Evolutionary conservation across 2,329 filamentous ascomycete genomes (phyloP).

Genomic region (Lachnellula suecica): DNA sequence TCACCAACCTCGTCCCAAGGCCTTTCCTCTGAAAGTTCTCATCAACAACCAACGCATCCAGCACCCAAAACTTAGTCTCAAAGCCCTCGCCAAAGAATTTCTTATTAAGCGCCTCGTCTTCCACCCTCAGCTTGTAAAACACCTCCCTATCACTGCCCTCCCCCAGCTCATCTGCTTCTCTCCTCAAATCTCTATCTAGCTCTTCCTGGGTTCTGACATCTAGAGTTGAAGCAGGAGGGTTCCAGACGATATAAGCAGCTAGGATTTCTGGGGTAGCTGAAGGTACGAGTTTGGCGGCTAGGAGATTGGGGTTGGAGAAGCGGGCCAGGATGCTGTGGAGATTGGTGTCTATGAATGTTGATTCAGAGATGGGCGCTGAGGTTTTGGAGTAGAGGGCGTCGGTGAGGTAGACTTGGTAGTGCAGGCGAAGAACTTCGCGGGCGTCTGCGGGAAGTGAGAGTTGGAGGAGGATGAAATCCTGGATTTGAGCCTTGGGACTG

Average conservation of each 20-base stretch:
- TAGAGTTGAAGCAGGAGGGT: not conserved
- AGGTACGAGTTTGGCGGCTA: slow-evolving; percentile 1
- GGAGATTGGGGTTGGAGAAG: not conserved
- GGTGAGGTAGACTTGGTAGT: slow-evolving; percentile 9
- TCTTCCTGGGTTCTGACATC: not conserved
- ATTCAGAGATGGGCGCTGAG: not conserved
- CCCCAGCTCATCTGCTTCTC: not conserved
- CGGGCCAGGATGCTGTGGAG: not conserved
- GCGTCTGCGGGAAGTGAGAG: slow-evolving; percentile 1
- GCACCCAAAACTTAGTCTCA: slow-evolving; percentile 2
- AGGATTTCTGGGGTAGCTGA: not conserved
- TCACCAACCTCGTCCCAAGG: slow-evolving; percentile 3
- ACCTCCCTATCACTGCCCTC: not conserved
- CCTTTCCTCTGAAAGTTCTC: slow-evolving; percentile 6
- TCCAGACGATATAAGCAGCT: slow-evolving; percentile 1
- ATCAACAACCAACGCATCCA: slow-evolving; percentile 5
- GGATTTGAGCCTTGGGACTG: too few relatives aligned
- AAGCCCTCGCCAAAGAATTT: slow-evolving; percentile 3
- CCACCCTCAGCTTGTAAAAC: not conserved
- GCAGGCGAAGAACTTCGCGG: slow-evolving; percentile 1
- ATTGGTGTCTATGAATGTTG: not conserved
- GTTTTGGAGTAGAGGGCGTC: not conserved
- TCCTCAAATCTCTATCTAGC: not conserved
- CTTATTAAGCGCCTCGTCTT: slow-evolving; percentile 5
- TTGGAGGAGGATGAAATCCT: slow-evolving; percentile 3